Evolutionary conservation across 1,284 basidiomycete species (phyloP), one percentile per base, ranked within the genome.

Genomic region (Uromyces viciae-fabae): DNA sequence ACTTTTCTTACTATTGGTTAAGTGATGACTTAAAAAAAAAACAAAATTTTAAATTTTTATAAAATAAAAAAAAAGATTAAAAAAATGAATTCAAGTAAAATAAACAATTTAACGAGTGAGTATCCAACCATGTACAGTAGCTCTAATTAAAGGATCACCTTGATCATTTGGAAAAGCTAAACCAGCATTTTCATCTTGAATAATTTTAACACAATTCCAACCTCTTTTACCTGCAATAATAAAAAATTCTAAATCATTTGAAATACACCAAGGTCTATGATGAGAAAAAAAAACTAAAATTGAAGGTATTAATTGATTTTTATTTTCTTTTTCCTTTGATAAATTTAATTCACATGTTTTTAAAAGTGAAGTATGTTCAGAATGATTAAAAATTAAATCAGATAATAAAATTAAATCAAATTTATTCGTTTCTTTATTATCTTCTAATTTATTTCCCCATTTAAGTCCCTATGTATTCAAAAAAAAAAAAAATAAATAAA

Each of bases 301-400:
- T 40, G 46, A 79, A 19, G 76, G 66, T 14, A 66, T 40, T 7
- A 38, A 40, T 43, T 43, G 52, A 28, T 46, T 40, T 22, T 28
- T 28, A 17, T 22, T 7, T 1, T 31, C 28, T 11, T 33, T n/a
- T 17, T 33, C 22, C 11, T 11, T n/a, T 25, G 33, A 28, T 14
- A 79, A 54, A 60, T 38, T 52, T 22, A 19, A 3, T 58, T 79
- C 66, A n/a, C 64, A 79, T 8, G 76, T 79, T 5, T 25, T 40
- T 15, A 79, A 33, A 19, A 79, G 54, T 19, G 76, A 46, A 5
- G 58, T 9, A 58, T 79, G 76, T 71, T 79, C 31, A 22, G 76
- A 79, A 43, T 79, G 76, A 58, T 79, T 79, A 40, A 79, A 79
- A 25, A 79, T 66, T 42, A 79, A 28, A 60, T 79, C 76, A 25